Percentiles rank a stretch among this genome's conserved stretches.
Conservation (phyloP, 495 filamentous ascomycete genomes). For the Penicillium egyptiacum region DNA sequence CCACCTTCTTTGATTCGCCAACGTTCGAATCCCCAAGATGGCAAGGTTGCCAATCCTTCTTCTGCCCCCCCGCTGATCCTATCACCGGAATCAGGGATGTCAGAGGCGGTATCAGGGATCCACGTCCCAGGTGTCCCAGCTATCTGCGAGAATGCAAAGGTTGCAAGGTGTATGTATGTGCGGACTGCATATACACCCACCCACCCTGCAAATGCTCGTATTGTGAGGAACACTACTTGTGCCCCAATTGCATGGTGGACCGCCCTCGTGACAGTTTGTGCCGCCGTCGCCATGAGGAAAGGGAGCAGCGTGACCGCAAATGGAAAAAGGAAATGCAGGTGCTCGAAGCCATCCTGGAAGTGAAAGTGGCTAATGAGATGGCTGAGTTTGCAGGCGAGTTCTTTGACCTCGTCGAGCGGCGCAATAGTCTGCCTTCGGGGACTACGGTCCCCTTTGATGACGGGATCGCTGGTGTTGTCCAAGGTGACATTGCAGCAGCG, state of each 20-base stretch:
- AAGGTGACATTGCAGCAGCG: constrained; percentile 7
- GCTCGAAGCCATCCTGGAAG: constrained; percentile 43
- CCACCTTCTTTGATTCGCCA: constrained; percentile 34
- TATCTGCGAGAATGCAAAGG: constrained; percentile 52
- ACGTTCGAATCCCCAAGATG: constrained; percentile 40
- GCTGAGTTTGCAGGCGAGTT: constrained; percentile 49
- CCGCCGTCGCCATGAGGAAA: constrained; percentile 45
- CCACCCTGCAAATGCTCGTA: constrained; percentile 55
- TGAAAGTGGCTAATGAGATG: constrained; percentile 47
- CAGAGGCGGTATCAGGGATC: constrained; percentile 47
- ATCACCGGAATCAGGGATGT: constrained; percentile 7
- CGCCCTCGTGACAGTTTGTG: constrained; percentile 44
- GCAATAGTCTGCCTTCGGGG: constrained; percentile 1
- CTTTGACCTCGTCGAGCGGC: constrained; percentile 33
- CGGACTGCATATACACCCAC: constrained; percentile 48
- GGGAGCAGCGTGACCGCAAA: constrained; percentile 41
- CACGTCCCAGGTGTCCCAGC: constrained; percentile 50
- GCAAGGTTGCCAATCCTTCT: constrained; percentile 60
- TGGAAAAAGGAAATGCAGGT: constrained; percentile 48
- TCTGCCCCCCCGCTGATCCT: constrained; percentile 43
- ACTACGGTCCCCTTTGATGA: constrained; percentile 12
- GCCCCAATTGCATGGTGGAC: constrained; percentile 52
- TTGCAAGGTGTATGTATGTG: constrained; percentile 57
- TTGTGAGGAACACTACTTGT: constrained; percentile 54
- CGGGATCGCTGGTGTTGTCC: constrained; percentile 4